Evolutionary conservation across 805 yeast species (phyloP).

Genomic region (Teunomyces barrocoloradensis): DNA sequence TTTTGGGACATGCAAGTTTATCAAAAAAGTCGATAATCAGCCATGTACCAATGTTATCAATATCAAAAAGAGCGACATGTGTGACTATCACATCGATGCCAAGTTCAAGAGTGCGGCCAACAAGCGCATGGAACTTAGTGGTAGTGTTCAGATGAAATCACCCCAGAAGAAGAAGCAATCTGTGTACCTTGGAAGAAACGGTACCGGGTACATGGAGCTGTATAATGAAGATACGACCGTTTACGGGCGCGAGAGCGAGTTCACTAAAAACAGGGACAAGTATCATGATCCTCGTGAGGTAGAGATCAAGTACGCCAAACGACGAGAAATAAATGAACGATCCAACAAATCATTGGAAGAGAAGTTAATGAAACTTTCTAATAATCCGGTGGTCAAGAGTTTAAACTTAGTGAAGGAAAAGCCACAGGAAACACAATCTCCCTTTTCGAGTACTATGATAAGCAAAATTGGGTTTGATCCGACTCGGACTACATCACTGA

Average conservation of each 20-base stretch:
- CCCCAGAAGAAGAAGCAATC: constrained; percentile 44
- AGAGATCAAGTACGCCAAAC: constrained; percentile 35
- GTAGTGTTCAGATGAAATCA: constrained; percentile 54
- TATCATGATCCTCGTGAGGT: constrained; percentile 46
- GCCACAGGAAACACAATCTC: constrained; percentile 10
- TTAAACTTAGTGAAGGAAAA: constrained; percentile 17
- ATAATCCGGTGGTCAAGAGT: constrained; percentile 17
- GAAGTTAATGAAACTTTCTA: constrained; percentile 25
- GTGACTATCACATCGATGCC: constrained; percentile 70
- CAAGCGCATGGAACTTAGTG: constrained; percentile 76
- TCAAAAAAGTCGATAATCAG: constrained; percentile 42
- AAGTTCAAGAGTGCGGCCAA: constrained; percentile 50
- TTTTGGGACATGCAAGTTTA: constrained; percentile 63
- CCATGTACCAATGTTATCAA: constrained; percentile 65
- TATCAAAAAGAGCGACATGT: constrained; percentile 48
- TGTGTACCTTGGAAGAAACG: constrained; percentile 35
- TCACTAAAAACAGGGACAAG: constrained; percentile 23
- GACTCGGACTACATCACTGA: constrained; percentile 17
- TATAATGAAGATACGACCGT: constrained; percentile 23
- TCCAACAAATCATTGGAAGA: constrained; percentile 36
- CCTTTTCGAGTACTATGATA: constrained; percentile 27
- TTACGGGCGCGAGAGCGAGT: constrained; percentile 16
- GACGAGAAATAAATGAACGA: constrained; percentile 25
- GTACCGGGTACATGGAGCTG: constrained; percentile 14
- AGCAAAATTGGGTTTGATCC: constrained; percentile 54